A percentile compares a stretch with the other conserved stretches of the same genome.
phyloP scores from a whole-genome alignment of 257 asterid genomes.

The Forsythia suspensa region DNA sequence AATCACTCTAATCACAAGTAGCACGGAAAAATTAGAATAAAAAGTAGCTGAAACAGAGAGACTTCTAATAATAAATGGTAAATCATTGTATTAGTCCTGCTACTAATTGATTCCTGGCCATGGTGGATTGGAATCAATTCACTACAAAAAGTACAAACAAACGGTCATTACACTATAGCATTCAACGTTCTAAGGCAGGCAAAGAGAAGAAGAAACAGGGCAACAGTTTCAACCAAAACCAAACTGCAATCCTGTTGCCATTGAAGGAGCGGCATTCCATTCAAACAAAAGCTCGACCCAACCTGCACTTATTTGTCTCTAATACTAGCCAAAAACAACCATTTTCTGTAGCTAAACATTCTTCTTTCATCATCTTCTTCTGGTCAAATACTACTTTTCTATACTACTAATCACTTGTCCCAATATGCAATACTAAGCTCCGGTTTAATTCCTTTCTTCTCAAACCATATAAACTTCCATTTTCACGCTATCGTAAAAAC shows the following conservation, averaged over 20 bases:
- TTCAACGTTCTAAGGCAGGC: background rate
- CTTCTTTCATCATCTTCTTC: constrained; percentile 32
- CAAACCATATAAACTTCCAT: constrained; percentile 16
- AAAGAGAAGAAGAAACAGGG: constrained; percentile 19
- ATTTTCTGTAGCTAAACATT: constrained; percentile 21
- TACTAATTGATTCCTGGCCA: background rate
- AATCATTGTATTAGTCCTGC: background rate
- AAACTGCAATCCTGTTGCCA: constrained; percentile 25
- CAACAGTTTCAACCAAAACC: constrained; percentile 44
- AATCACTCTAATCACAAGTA: background rate
- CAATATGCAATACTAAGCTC: constrained; percentile 16
- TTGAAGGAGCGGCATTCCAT: background rate
- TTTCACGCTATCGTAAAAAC: background rate
- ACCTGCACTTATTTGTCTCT: constrained; percentile 33
- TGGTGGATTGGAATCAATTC: background rate
- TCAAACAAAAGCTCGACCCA: background rate
- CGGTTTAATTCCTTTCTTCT: background rate
- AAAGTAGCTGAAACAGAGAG: too few relatives aligned
- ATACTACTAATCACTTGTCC: constrained; percentile 18
- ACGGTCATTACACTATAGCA: constrained; percentile 9
- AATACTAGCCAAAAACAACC: constrained; percentile 31
- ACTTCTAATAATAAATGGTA: background rate
- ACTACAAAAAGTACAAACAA: constrained; percentile 28
- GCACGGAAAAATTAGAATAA: background rate
- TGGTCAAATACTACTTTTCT: constrained; percentile 22